Base-by-base conservation (phyloP, 2,329 filamentous ascomycete species). In the Apiospora marii region DNA sequence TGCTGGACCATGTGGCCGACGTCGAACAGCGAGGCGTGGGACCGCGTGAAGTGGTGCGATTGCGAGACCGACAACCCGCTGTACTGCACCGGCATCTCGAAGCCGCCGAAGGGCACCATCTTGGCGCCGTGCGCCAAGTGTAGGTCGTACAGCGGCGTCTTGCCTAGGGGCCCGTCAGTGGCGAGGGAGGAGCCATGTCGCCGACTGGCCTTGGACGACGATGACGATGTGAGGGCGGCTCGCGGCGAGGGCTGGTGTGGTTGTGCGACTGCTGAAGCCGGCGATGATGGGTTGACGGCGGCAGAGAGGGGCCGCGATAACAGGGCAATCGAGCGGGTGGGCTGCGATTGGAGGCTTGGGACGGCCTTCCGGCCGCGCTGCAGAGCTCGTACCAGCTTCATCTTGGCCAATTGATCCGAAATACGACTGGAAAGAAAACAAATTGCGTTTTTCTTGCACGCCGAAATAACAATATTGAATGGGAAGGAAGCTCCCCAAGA, bases 1-100 rank as follows among this genome's bases (percentile, higher is more conserved):
- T 98, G 95, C 85, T 98, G 95, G 75, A 92, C 95, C 96, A 98
- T 98, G 85, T 98, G 96, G 81, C 93, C 93, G 71, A 98, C 96
- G 83, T 99, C 96, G 80, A 99, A 99, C 75, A 99, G 85, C 75
- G 95, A 98, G 72, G 94, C 93, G 83, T 95, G 93, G 78, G 91
- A 88, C 71, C 96, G 91, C 22, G 96, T 98, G 88, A 96, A 98
- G 78, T 91, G 88, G 86, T 98, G 96, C 70, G 94, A 97, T 74
- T 95, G 93, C 76, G 90, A 88, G 75, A 98, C 92, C 77, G 92
- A 92, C 76, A 93, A 88, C 76, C 89, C 46, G 88, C 84, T 41
- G 85, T 98, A 99, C 83, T 96, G 93, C 64, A 99, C 91, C 10
- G 96, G 96, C 94, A 99, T 98, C 77, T 90, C 87, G 85, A 92